Base-by-base conservation (phyloP, 257 asterid species). In the Nicotiana tabacum region DNA sequence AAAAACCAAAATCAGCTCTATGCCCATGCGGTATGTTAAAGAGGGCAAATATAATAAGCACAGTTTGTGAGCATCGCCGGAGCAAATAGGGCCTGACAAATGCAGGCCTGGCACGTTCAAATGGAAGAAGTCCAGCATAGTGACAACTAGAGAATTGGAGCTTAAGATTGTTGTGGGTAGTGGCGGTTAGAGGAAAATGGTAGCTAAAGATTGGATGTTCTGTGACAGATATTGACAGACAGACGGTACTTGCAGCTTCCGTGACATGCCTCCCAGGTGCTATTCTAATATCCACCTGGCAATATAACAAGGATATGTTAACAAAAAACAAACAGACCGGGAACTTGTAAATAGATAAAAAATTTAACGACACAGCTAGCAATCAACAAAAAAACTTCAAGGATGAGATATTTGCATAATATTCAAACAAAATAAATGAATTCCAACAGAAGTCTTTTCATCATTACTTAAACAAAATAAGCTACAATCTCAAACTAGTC, bases 241-340 rank as follows among this genome's bases (percentile, higher is more conserved):
- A 67, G 81, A 57, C 77, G 69, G 80, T 61, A 95, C 99, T 98
- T 93, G 98, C 95, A 91, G 94, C 98, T 89, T 95, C 99, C 0
- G 98, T 91, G 35, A 94, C 96, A 92, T 93, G 99, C 84, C 89
- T 84, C 80, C 98, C 98, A 77, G 98, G 99, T 30, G 99, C 99
- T 68, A 95, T 92, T 87, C 94, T 91, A 86, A 93, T 95, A 86
- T 93, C 99, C 83, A 95, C 95, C 98, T 92, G 85, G 81, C 30
- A 87, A 86, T 70, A 86, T 37, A 77, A 84, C 65, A 80, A 65
- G 61, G 46, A 46, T 17, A 68, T 27, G 51, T 60, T 29, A 57
- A 78, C 69, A 76, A 37, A 57, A 74, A 74, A 74, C 62, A 74
- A 74, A 37, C 43, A 48, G 35, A 74, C 24, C 21, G 15, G 15